Evolutionary conservation across 768 basidiomycete species (phyloP), one percentile per base, ranked within the genome.

Genomic region (Tulasnella sp.): DNA sequence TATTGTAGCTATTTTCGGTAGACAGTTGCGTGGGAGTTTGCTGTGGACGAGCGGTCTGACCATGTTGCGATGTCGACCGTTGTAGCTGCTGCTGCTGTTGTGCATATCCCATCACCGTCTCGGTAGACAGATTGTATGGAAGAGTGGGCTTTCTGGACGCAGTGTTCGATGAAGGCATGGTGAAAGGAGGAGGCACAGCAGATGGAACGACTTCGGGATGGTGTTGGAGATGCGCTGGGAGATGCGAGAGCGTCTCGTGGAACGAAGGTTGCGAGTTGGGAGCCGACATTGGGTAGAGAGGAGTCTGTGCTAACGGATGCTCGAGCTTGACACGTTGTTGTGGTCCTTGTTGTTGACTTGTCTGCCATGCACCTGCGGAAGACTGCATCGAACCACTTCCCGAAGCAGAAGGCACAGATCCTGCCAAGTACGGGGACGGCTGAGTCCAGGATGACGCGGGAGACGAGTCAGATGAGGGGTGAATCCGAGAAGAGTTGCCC

Each of bases 171-270:
- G 34, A 38, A 38, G 34, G 34, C 7, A 38, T 5, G 34, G 34
- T 38, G 34, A 38, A 38, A 11, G 54, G 11, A 25, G 57, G 57
- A 11, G 57, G 57, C 1, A 59, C 57, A n/a, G 57, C 57, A 31
- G 57, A 49, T 38, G 31, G 57, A 27, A 59, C 57, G 29, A 59
- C 30, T 19, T 59, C 49, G 5, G 57, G 57, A 42, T 59, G 57
- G 17, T 50, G 30, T 25, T 49, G 46, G 29, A 59, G 45, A 22
- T 49, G 57, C 10, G 57, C 29, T 10, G 57, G 46, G 29, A 50
- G 49, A 22, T 31, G 49, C 11, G 57, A 34, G 11, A 21, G 22
- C 2, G 57, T 34, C 27, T 48, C 19, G n/a, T 22, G 46, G 27
- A 29, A 21, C 46, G 27, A 11, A 5, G 46, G 46, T 21, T 22